Evolutionary conservation across 1,284 basidiomycete species (phyloP), one percentile per base, ranked within the genome.

Genomic region (Cerioporus squamosus): DNA sequence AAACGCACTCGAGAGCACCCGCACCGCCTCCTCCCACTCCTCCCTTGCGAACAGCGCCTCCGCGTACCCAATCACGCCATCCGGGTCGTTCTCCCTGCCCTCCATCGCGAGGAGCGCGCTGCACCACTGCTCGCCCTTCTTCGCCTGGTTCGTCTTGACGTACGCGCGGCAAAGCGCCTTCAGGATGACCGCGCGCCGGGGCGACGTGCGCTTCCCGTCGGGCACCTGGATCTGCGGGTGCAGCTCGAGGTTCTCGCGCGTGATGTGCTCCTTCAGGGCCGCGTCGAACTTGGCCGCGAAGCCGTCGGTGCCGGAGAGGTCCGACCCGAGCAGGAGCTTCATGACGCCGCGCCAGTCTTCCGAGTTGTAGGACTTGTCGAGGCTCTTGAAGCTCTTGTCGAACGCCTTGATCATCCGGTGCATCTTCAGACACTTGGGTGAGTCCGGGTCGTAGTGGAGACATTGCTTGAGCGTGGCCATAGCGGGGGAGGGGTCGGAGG

Each of bases 391-490:
- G 17, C 84, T 82, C 74, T 92, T 93, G 66, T 97, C 93, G 44
- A 96, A 81, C 8, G 81, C 72, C 72, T 95, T 94, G 56, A 91
- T 75, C 20, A 87, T 77, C 17, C 92, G 85, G 72, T 95, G 93
- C 2, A 93, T 83, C 18, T 83, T 77, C 46, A 94, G 87, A 72
- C 97, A 98, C 1, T 84, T 74, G 57, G 90, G 88, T 17, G 93
- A 95, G 73, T 99, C 97, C 14, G 97, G 97, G 71, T 98, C 97
- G 68, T 88, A 90, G 72, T 93, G 90, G 1, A 97, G 82, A 70
- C 95, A 97, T 74, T 95, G 91, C 70, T 96, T 97, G 58, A 97
- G 81, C 7, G 88, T 84, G 44, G 85, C 79, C 46, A 91, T 76
- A 2, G 91, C 84, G 2, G 84, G 23, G 2, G 69, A 65, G 9